Base-by-base conservation (phyloP, 1,284 basidiomycete genomes). In the Heliocybe sulcata region DNA sequence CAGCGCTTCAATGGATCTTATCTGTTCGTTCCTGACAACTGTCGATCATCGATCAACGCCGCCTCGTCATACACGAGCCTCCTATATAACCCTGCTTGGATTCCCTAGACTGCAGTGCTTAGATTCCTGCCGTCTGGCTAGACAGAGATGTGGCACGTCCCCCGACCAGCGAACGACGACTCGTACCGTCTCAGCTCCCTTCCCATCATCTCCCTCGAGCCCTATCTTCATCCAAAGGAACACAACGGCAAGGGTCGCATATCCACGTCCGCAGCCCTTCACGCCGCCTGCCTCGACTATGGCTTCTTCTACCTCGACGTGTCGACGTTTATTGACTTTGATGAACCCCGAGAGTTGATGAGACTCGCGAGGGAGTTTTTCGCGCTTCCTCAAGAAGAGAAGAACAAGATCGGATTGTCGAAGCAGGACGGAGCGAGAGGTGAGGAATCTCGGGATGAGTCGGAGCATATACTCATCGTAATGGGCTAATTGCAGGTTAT, bases 221-320 rank as follows among this genome's bases (percentile, higher is more conserved):
- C 85, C 0, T 82, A 81, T 60, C 69, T 83, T 45, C 51, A 52
- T 19, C 26, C 51, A 3, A 64, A 69, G 33, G 58, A 60, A 10
- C 60, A 66, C 47, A 68, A 73, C 49, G 64, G 67, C 16, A 60
- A 65, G n/a, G 73, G 66, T 19, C 67, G 81, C 29, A 64, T 72
- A 12, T 71, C 75, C 1, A 77, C 79, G 0, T 81, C 87, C 3
- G 72, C 75, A 19, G 79, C 81, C 0, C 69, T 94, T 10, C 90
- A 94, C 64, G 65, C 71, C 0, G 91, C 90, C 12, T 93, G 90
- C 64, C 64, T 85, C 19, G 74, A 88, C 55, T 90, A 83, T 56
- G 92, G 92, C 0, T 94, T 94, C 76, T 92, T 94, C 71, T 95
- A 94, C 67, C 75, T 94, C 51, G 79, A 88, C 55, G 76, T 92